phyloP scores from a whole-genome alignment of 345 rosid genomes.

The Eucalyptus marginata region DNA sequence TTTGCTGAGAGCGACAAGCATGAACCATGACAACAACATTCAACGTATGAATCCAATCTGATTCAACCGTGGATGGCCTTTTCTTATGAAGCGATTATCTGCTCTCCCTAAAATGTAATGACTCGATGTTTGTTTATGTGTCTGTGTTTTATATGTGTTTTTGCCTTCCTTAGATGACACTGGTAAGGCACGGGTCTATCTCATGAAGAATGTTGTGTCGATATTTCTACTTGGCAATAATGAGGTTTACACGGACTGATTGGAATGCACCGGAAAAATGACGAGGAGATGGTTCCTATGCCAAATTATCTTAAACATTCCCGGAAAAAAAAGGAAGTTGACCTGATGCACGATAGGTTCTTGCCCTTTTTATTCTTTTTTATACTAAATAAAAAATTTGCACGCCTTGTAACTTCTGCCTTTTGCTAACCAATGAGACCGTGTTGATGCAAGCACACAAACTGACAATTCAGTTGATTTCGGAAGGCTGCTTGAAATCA shows the following conservation, averaged over 20 bases:
- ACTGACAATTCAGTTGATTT: no score
- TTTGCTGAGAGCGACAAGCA: not conserved
- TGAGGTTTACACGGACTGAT: not conserved
- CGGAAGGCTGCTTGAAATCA: no score
- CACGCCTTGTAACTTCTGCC: not conserved
- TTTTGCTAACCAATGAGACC: not conserved
- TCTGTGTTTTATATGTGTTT: not conserved
- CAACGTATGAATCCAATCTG: not conserved
- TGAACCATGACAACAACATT: not conserved
- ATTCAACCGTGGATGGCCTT: not conserved
- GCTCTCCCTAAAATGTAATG: not conserved
- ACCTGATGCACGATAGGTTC: not conserved
- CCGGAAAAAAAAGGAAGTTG: not conserved
- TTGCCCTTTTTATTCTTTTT: not conserved
- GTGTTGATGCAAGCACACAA: no score
- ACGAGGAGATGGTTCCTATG: not conserved
- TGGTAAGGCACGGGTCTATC: not conserved
- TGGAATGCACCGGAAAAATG: not conserved
- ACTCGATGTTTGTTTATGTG: not conserved
- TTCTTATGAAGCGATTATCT: not conserved
- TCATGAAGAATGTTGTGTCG: not conserved
- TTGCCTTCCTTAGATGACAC: not conserved
- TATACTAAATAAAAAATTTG: not conserved
- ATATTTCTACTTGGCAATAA: not conserved
- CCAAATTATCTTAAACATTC: not conserved